A percentile compares a stretch with the other conserved stretches of the same genome.
Conservation (phyloP, 202 grass and related monocot genomes). For the Carex sylvatica region DNA sequence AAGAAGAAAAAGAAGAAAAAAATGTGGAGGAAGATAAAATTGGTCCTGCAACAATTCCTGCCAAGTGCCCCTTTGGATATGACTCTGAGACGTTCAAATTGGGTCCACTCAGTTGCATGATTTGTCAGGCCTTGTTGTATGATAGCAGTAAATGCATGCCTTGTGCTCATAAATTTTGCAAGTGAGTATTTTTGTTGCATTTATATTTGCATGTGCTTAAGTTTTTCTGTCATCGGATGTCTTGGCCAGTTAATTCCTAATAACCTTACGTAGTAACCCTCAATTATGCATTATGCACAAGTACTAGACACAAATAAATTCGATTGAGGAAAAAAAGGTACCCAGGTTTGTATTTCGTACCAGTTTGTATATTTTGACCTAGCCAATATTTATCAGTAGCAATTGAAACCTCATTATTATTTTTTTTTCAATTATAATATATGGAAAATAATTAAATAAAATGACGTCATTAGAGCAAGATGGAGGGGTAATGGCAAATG, state of each 20-base stretch:
- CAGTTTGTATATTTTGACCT: background rate
- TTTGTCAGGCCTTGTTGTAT: constrained; percentile 76
- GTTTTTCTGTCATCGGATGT: background rate
- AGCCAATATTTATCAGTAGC: background rate
- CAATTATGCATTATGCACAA: background rate
- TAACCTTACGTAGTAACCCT: background rate
- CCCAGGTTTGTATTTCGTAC: background rate
- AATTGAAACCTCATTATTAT: background rate
- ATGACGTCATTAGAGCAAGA: background rate
- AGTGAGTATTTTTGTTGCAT: constrained; percentile 40
- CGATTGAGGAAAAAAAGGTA: background rate
- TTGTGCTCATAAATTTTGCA: constrained; percentile 94
- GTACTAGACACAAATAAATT: background rate
- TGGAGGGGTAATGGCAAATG: background rate
- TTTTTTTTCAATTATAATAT: background rate
- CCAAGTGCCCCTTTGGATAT: constrained; percentile 92
- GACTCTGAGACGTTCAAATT: constrained; percentile 92
- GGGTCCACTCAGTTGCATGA: constrained; percentile 91
- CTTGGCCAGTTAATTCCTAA: background rate
- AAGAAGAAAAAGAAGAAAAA: constrained; percentile 25
- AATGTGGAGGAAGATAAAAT: constrained; percentile 28
- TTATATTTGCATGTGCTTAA: background rate
- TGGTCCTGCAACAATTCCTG: constrained; percentile 43
- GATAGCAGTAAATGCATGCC: constrained; percentile 80
- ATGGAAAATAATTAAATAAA: background rate